Evolutionary conservation across 2,329 filamentous ascomycete genomes (phyloP).

Genomic region (Verticillium isaacii): DNA sequence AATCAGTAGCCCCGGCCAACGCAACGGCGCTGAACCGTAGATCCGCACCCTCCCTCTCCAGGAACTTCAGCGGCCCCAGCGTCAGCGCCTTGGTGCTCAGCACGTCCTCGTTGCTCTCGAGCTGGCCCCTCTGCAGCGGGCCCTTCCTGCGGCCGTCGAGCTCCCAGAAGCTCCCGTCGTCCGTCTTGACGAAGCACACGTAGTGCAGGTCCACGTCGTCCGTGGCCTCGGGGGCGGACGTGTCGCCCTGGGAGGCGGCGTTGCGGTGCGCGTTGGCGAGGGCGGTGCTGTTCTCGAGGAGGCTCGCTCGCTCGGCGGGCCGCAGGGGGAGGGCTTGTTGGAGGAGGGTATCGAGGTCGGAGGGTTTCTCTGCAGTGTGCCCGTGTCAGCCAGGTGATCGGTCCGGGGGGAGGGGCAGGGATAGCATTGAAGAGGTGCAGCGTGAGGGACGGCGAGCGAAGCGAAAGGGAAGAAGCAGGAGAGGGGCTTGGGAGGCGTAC

Average conservation of each 20-base stretch:
- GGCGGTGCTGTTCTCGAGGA: slow-evolving; percentile 72
- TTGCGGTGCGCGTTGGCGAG: slow-evolving; percentile 75
- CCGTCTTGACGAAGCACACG: slow-evolving; percentile 82
- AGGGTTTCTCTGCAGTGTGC: slow-evolving; percentile 34
- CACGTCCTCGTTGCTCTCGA: slow-evolving; percentile 62
- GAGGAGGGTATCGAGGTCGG: slow-evolving; percentile 62
- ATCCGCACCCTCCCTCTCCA: slow-evolving; percentile 51
- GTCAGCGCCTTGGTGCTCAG: slow-evolving; percentile 70
- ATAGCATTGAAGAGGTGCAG: too few relatives aligned
- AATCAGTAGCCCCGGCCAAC: slow-evolving; percentile 47
- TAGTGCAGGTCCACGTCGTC: slow-evolving; percentile 91
- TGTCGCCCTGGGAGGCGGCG: slow-evolving; percentile 75
- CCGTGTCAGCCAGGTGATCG: neutral
- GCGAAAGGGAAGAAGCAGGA: too few relatives aligned
- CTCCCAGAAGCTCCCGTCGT: slow-evolving; percentile 59
- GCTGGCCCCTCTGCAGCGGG: slow-evolving; percentile 48
- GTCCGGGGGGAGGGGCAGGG: too few relatives aligned
- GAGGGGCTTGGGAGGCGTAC: slow-evolving; percentile 18
- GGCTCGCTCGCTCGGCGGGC: slow-evolving; percentile 60
- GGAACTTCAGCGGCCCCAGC: slow-evolving; percentile 57
- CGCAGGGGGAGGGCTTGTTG: slow-evolving; percentile 64
- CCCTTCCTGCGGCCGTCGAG: slow-evolving; percentile 56
- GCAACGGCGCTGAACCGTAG: slow-evolving; percentile 56
- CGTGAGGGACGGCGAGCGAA: too few relatives aligned
- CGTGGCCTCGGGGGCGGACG: slow-evolving; percentile 69